Evolutionary conservation across 345 rosid species (phyloP).

Genomic region (Chamaenerion angustifolium): DNA sequence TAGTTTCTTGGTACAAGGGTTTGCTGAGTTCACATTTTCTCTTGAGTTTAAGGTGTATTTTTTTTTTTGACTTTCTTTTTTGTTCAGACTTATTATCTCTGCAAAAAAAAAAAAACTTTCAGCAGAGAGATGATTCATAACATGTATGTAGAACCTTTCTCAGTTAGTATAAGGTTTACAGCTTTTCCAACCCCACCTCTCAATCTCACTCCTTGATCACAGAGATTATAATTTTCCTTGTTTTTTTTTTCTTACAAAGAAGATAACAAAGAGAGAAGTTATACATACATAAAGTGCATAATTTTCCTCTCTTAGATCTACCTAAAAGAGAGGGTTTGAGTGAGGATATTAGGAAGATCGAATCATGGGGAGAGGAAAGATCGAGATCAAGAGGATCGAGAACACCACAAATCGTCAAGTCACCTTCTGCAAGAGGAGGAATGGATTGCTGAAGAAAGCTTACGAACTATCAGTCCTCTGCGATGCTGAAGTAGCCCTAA

Average conservation of each 20-base stretch:
- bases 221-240: background rate
- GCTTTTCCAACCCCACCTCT: background rate
- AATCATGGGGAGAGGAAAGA: conserved; percentile 90
- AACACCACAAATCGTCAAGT: conserved; percentile 91
- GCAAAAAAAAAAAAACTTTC: background rate
- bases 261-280: too few relatives aligned
- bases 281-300: too few relatives aligned
- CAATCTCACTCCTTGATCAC: background rate
- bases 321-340: background rate
- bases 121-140: too few relatives aligned
- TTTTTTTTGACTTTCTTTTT: too few relatives aligned
- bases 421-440: conserved; percentile 92
- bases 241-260: too few relatives aligned
- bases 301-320: background rate
- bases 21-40: background rate
- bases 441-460: conserved; percentile 84
- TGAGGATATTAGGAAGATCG: background rate
- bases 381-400: conserved; percentile 93
- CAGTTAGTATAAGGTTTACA: conserved; percentile 2
- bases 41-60: too few relatives aligned
- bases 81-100: too few relatives aligned
- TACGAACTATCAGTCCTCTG: conserved; percentile 81
- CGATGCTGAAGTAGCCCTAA: conserved; percentile 87
- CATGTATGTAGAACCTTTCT: background rate
- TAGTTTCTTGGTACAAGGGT: too few relatives aligned